Evolutionary conservation across 192 early-diverging fungal species (phyloP), one percentile per base, ranked within the genome.

Genomic region (Coemansia sp.): DNA sequence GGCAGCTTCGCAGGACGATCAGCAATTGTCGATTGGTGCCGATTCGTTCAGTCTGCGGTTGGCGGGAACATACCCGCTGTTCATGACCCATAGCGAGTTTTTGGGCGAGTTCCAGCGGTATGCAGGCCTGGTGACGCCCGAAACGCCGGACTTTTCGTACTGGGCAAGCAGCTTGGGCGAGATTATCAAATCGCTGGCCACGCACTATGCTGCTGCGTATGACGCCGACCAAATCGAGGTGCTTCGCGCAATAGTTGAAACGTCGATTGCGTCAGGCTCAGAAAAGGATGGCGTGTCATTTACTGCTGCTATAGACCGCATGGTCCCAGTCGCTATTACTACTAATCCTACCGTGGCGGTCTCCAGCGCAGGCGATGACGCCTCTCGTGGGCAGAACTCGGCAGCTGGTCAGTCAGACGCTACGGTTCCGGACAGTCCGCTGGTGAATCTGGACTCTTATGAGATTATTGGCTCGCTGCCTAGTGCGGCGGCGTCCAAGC

Each of bases 61-160:
- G 42, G 63, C 73, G 3, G 64, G 63, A 21, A 76, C 73, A 2
- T 83, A 79, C 46, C 52, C 61, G 58, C 50, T 63, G 15, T 51
- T 83, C n/a, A 83, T 83, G 75, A 56, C 58, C 21, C 62, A 74
- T 17, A 34, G 36, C 40, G 81, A 78, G 28, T 70, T 83, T 46
- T 28, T 79, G 60, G 52, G 65, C 23, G 81, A 83, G 67, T 54
- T 83, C 25, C 75, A 76, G 66, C 73, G 76, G 8, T 83, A 83
- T 48, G 58, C 81, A 6, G 76, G 71, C 12, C 81, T 83, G 5
- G 76, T 83, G 15, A 38, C 61, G 11, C 63, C 72, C 10, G 78
- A 80, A 3, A 54, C 60, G 8, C 66, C 68, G 1, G 63, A 26
- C 15, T 67, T 69, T 44, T 23, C 49, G n/a, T 14, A 17, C 2